Evolutionary conservation across 768 basidiomycete genomes (phyloP).

Genomic region (Podaxis rugospora): DNA sequence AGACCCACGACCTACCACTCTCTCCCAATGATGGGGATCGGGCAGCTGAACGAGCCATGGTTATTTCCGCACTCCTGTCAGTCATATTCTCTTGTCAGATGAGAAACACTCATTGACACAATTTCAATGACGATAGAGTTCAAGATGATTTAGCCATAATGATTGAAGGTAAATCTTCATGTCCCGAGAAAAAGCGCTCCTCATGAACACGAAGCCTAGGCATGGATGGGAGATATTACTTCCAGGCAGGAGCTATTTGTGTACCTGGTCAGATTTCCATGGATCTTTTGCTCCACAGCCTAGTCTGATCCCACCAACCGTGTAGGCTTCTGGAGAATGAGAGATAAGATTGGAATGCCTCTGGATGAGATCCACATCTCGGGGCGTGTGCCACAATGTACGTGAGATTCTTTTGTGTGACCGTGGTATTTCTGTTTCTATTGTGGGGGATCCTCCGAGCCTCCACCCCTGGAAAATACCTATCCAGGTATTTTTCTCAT

Average conservation of each 20-base stretch:
- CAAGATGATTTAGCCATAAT: slow-evolving; percentile 58
- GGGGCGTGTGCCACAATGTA: slow-evolving; percentile 73
- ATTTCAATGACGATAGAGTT: slow-evolving; percentile 26
- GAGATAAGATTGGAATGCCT: slow-evolving; percentile 70
- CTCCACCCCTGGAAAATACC: neutral
- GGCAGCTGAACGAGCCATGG: slow-evolving; percentile 51
- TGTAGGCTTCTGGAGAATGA: slow-evolving; percentile 70
- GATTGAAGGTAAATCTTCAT: slow-evolving; percentile 44
- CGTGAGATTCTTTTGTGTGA: slow-evolving; percentile 20
- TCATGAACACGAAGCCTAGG: slow-evolving; percentile 29
- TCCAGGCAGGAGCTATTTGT: slow-evolving; percentile 69
- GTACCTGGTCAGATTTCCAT: slow-evolving; percentile 46
- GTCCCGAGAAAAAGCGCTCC: neutral
- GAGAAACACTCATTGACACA: neutral
- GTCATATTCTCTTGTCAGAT: slow-evolving; percentile 19
- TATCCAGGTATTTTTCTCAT: neutral
- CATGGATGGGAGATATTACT: slow-evolving; percentile 64
- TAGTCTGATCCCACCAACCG: neutral
- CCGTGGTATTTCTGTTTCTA: slow-evolving; percentile 4
- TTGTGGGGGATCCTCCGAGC: neutral
- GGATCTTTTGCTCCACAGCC: slow-evolving; percentile 9
- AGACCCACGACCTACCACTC: slow-evolving; percentile 47
- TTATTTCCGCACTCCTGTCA: slow-evolving; percentile 57
- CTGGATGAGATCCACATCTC: slow-evolving; percentile 68
- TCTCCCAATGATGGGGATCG: slow-evolving; percentile 26